Evolutionary conservation across 345 rosid genomes (phyloP).

Genomic region (Eucalyptus globulus): DNA sequence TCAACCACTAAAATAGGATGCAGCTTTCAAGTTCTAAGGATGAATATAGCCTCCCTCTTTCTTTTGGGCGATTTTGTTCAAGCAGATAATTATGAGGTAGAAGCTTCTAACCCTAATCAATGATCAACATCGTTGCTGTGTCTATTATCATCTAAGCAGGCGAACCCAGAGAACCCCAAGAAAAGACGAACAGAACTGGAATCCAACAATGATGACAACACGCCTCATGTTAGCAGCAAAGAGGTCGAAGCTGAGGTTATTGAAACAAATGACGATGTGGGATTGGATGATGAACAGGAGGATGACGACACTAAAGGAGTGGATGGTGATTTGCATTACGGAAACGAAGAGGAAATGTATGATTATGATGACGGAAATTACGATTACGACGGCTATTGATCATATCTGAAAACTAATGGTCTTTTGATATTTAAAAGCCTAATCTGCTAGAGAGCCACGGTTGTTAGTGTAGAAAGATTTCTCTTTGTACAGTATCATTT

Average conservation of each 20-base stretch:
- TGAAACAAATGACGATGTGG: neutral
- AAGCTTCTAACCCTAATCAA: neutral
- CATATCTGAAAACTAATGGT: neutral
- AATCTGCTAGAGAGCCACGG: neutral
- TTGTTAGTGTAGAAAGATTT: neutral
- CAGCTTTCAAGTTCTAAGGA: neutral
- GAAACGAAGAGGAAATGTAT: conserved; percentile 2
- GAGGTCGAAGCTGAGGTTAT: neutral
- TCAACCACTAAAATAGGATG: neutral
- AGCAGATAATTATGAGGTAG: neutral
- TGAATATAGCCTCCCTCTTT: neutral
- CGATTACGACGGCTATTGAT: neutral
- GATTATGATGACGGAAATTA: conserved; percentile 1
- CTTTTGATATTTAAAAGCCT: neutral
- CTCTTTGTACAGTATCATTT: neutral
- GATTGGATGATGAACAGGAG: neutral
- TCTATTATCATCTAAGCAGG: neutral
- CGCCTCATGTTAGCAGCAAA: neutral
- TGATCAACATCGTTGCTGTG: neutral
- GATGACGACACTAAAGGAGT: neutral
- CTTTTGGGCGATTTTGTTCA: neutral
- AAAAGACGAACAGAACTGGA: conserved; percentile 13
- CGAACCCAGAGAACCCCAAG: conserved; percentile 3
- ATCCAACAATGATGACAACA: conserved; percentile 2
- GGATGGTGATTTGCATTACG: neutral